Conservation (phyloP, 371 early-diverging fungal genomes). For the Rhizopus microsporus region DNA sequence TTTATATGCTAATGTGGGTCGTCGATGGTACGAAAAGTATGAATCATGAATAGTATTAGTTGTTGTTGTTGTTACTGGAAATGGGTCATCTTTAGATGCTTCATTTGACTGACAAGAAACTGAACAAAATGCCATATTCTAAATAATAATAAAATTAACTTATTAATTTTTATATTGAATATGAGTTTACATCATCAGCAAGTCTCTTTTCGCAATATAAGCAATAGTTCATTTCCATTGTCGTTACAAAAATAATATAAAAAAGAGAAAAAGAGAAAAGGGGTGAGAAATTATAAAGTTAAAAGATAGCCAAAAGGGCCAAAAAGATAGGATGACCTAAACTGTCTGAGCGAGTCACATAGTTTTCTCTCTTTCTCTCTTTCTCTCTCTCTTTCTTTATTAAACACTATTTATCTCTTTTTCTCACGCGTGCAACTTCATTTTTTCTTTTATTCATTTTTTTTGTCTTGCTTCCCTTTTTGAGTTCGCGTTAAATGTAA, state of each 20-base stretch:
- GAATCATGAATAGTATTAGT: background rate
- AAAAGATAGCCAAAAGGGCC: background rate
- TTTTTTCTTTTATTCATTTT: no score
- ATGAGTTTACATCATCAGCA: conserved; percentile 23
- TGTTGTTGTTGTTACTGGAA: conserved; percentile 13
- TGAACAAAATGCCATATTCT: conserved; percentile 31
- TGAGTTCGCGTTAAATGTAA: no score
- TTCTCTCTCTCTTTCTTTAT: no score
- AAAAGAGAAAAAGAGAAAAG: conserved; percentile 7
- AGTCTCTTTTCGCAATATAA: conserved; percentile 33
- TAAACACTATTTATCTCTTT: no score
- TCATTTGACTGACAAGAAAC: conserved; percentile 28
- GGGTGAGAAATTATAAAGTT: background rate
- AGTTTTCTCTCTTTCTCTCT: no score
- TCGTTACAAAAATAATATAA: background rate
- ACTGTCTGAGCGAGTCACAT: background rate
- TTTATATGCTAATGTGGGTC: conserved; percentile 24
- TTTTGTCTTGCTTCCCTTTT: no score
- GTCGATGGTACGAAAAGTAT: conserved; percentile 26
- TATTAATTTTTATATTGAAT: background rate
- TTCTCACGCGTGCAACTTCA: no score
- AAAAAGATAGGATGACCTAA: conserved; percentile 2
- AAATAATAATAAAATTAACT: background rate
- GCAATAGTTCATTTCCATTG: conserved; percentile 31
- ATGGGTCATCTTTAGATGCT: conserved; percentile 19